Base-by-base conservation (phyloP, 768 basidiomycete genomes). In the Amanita pseudoporphyria region DNA sequence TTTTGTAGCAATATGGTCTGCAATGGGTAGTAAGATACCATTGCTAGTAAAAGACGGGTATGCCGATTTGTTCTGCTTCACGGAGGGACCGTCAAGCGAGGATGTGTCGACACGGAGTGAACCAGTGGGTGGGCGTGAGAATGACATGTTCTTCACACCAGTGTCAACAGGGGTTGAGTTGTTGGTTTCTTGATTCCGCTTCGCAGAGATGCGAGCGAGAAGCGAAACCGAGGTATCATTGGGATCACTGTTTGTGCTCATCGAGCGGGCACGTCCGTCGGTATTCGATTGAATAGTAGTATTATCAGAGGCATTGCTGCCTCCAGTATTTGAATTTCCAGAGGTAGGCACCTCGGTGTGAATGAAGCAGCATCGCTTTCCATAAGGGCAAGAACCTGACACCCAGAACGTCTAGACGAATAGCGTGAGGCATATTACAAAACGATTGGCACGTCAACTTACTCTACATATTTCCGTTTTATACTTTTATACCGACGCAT, bases 391-490 rank as follows among this genome's bases (percentile, higher is more conserved):
- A 14, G 90, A 89, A 22, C 90, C 90, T 41, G 89, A 91, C 10
- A 92, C 84, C 87, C 90, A 93, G 72, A 93, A 93, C 6, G 90
- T 93, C 83, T 90, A 58, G 9, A 57, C 49, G 52, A 52, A 10
- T 37, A 16, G 22, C 13, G 31, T 30, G 22, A 28, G 31, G 16
- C 37, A 9, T 16, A 3, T 10, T 26, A 10, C 36, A 39, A 45
- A 60, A 46, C 40, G 26, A 26, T 45, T 44, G 41, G 50, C 52
- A 44, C 36, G 28, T n/a, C 19, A 5, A 67, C 81, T 55, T 58
- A 90, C 87, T 70, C 89, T 81, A 64, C 90, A 94, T 56, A 93
- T 90, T 66, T 94, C 90, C 9, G 91, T 93, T 67, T 94, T 94
- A 67, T 93, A 93, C 88, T 87, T 59, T 18, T 12, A 33, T 19